phyloP scores from a whole-genome alignment of 257 asterid species.

The Ophiorrhiza pumila region DNA sequence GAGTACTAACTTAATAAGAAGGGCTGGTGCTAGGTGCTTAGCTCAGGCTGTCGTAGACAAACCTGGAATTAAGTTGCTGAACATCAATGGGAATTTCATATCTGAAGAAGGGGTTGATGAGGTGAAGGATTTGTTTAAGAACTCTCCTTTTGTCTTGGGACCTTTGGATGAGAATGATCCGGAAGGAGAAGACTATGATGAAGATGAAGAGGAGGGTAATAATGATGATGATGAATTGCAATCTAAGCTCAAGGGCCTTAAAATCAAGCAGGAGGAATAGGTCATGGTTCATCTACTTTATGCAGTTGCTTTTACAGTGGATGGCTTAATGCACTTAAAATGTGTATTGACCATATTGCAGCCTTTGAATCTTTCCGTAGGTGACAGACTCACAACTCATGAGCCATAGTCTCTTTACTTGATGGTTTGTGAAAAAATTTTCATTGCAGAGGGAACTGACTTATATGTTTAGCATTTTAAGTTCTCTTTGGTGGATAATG shows the following conservation, averaged over 20 bases:
- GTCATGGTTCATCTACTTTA: not conserved
- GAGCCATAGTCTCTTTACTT: not conserved
- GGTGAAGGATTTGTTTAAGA: conserved; percentile 69
- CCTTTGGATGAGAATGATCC: conserved; percentile 94
- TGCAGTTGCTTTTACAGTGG: not conserved
- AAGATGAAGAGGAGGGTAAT: conserved; percentile 51
- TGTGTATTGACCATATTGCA: not conserved
- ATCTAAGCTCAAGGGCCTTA: conserved; percentile 70
- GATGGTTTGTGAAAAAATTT: not conserved
- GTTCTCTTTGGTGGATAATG: not conserved
- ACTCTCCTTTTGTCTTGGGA: conserved; percentile 52
- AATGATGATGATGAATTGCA: conserved; percentile 62
- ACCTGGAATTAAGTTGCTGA: conserved; percentile 58
- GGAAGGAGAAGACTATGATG: conserved; percentile 82
- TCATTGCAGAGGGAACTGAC: not conserved
- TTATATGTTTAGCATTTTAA: conserved; percentile 3
- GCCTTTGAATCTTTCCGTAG: not conserved
- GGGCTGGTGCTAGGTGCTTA: conserved; percentile 89
- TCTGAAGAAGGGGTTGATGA: conserved; percentile 96
- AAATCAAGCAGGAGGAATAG: conserved; percentile 63
- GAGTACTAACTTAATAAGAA: conserved; percentile 65
- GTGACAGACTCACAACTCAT: not conserved
- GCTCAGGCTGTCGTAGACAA: conserved; percentile 70
- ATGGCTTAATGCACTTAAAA: not conserved
- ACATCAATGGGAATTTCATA: conserved; percentile 78